Conservation (phyloP, 2,329 filamentous ascomycete species). For the Alternaria sp. region DNA sequence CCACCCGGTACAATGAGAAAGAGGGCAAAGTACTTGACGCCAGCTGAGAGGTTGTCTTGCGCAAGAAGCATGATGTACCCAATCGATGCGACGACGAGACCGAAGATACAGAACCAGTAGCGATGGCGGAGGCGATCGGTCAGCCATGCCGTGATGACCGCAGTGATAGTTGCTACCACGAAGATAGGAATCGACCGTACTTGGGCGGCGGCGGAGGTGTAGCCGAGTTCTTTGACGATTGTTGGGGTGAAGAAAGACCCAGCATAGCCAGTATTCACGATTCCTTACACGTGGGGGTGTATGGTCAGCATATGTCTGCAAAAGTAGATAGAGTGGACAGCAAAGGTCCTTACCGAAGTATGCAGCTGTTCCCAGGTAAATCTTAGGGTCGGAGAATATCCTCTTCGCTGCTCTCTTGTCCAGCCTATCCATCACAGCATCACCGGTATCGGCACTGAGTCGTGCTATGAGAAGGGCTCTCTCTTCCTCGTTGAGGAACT, state of each 20-base stretch:
- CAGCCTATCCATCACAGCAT: slow-evolving; percentile 63
- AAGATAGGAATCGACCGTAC: slow-evolving; percentile 52
- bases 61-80: slow-evolving; percentile 65
- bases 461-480: slow-evolving; percentile 42
- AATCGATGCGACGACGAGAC: slow-evolving; percentile 59
- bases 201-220: slow-evolving; percentile 49
- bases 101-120: slow-evolving; percentile 62
- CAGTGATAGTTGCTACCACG: slow-evolving; percentile 49
- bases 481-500: slow-evolving; percentile 39
- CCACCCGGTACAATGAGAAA: slow-evolving; percentile 64
- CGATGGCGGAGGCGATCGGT: slow-evolving; percentile 63
- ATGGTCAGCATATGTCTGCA: neutral
- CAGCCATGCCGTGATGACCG: slow-evolving; percentile 52
- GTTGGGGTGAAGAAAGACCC: slow-evolving; percentile 54
- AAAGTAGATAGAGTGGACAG: fast-evolving
- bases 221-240: slow-evolving; percentile 53
- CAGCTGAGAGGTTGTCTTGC: slow-evolving; percentile 55
- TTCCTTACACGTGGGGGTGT: slow-evolving; percentile 7
- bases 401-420: slow-evolving; percentile 58
- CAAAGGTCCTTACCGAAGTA: slow-evolving; percentile 22
- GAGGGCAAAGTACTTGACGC: slow-evolving; percentile 63
- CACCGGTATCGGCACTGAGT: slow-evolving; percentile 37
- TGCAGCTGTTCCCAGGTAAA: slow-evolving; percentile 36
- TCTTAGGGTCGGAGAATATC: slow-evolving; percentile 52
- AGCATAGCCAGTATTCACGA: slow-evolving; percentile 59